phyloP scores from a whole-genome alignment of 768 basidiomycete species.

The Leccinum rimulosum region DNA sequence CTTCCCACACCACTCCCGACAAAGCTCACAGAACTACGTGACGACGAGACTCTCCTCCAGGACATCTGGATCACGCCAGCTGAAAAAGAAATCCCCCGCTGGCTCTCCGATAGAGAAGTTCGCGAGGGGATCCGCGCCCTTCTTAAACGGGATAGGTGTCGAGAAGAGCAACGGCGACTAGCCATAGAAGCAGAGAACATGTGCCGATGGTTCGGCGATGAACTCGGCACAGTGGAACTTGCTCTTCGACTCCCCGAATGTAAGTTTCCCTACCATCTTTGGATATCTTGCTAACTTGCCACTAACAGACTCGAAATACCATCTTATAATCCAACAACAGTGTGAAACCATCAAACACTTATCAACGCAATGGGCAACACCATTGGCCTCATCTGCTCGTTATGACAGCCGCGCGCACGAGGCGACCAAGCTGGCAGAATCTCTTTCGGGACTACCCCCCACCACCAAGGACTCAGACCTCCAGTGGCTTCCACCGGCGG shows the following conservation, averaged over 20 bases:
- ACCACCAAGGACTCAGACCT: no score
- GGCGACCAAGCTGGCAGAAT: no score
- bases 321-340: no score
- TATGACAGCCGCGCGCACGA: no score
- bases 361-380: no score
- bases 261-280: neutral
- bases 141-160: neutral
- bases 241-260: neutral
- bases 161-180: neutral
- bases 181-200: neutral
- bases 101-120: neutral
- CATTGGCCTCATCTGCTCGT: no score
- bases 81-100: neutral
- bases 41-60: neutral
- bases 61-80: neutral
- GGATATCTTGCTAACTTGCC: no score
- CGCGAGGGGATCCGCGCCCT: neutral
- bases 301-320: no score
- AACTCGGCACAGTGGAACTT: neutral
- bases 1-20: neutral
- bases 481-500: no score
- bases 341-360: no score
- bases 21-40: neutral
- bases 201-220: neutral
- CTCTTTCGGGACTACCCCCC: no score